A percentile compares a stretch with the other conserved stretches of the same genome.
Evolutionary conservation across 2,329 filamentous ascomycete species (phyloP).

Genomic region (Arthrobotrys pseudoclavata): DNA sequence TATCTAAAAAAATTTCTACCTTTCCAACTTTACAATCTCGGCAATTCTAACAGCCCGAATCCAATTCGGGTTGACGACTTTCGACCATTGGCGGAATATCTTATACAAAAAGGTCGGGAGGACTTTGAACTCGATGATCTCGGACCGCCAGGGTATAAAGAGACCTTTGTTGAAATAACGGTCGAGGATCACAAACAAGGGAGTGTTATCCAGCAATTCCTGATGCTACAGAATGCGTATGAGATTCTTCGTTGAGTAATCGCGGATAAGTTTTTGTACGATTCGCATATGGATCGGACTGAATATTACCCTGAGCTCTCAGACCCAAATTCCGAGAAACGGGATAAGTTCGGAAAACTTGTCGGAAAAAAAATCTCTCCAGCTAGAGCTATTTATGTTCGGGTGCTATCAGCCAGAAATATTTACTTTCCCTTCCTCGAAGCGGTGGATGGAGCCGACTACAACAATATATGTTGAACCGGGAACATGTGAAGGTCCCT

Average conservation of each 20-base stretch:
- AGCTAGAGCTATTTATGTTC: slow-evolving; percentile 28
- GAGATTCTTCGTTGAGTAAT: slow-evolving; percentile 17
- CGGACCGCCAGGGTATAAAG: not conserved
- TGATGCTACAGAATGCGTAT: slow-evolving; percentile 20
- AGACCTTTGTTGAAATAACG: not conserved
- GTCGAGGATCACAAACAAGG: slow-evolving; percentile 24
- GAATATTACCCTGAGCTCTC: not conserved
- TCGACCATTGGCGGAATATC: not conserved
- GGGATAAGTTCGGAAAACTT: not conserved
- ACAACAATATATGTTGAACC: slow-evolving; percentile 1
- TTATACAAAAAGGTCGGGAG: not conserved
- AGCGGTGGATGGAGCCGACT: not conserved
- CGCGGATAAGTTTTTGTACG: not conserved
- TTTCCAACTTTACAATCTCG: not conserved
- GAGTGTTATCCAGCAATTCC: slow-evolving; percentile 3
- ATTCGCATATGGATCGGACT: not conserved
- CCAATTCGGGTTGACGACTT: not conserved
- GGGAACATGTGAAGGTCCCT: not conserved
- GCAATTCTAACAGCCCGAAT: no score
- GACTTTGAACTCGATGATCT: slow-evolving; percentile 6
- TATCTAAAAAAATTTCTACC: not conserved
- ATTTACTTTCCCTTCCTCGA: slow-evolving; percentile 15
- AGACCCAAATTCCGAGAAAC: not conserved
- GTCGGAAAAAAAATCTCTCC: not conserved
- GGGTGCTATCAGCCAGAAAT: slow-evolving; percentile 21